Conservation (phyloP, 352 stramenopile species). For the Pythium aphanidermatum region DNA sequence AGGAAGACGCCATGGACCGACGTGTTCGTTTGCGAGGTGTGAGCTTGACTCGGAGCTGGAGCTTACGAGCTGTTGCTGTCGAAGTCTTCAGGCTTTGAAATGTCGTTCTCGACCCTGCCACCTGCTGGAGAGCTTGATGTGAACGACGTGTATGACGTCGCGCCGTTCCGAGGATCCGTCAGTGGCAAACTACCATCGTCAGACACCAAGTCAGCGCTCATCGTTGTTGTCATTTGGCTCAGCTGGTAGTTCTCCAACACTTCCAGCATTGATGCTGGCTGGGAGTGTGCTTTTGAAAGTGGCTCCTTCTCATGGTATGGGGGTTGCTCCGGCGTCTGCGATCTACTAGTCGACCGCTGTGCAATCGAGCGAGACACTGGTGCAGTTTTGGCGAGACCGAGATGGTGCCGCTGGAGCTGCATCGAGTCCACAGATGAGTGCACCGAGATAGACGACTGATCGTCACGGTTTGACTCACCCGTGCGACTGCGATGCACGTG, state of each 20-base stretch:
- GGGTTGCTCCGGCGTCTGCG: not conserved
- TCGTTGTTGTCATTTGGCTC: conserved; percentile 16
- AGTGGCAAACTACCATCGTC: too few species aligned
- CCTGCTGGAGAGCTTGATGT: too few species aligned
- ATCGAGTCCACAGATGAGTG: conserved; percentile 67
- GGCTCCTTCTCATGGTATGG: not conserved
- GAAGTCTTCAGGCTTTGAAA: not conserved
- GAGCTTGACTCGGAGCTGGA: conserved; percentile 15
- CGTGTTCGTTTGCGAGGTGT: conserved; percentile 14
- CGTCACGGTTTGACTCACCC: conserved; percentile 4
- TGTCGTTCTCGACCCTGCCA: too few species aligned
- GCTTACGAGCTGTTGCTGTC: conserved; percentile 12
- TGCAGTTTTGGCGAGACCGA: conserved; percentile 38
- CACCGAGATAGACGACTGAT: conserved; percentile 54
- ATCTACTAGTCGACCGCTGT: not conserved
- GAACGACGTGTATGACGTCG: too few species aligned
- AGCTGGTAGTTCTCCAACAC: conserved; percentile 57
- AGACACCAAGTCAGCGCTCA: conserved; percentile 11
- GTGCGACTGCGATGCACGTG: conserved; percentile 3
- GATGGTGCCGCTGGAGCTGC: conserved; percentile 53
- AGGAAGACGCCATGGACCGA: too few species aligned
- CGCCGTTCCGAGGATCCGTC: too few species aligned
- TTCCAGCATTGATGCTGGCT: conserved; percentile 39
- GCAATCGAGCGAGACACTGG: conserved; percentile 20
- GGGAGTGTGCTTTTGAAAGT: not conserved